Conservation (phyloP, 495 filamentous ascomycete species). For the Aspergillus ostianus region DNA sequence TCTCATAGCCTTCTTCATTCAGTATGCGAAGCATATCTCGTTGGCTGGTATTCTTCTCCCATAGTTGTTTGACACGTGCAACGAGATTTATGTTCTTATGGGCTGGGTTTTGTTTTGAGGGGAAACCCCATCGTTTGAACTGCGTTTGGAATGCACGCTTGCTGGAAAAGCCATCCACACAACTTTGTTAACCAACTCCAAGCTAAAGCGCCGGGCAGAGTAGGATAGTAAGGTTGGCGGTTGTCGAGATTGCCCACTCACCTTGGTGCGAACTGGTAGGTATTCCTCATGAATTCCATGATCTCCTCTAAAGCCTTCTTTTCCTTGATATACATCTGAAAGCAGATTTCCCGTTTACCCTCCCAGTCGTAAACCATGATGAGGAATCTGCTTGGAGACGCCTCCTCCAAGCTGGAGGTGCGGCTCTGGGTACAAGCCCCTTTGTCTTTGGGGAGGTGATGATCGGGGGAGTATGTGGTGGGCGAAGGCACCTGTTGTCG, state of each 20-base stretch:
- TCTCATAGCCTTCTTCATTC: constrained; percentile 66
- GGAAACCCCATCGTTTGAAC: constrained; percentile 77
- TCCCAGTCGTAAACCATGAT: constrained; percentile 77
- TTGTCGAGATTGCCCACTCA: constrained; percentile 26
- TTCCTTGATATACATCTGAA: constrained; percentile 71
- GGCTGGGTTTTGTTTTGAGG: constrained; percentile 65
- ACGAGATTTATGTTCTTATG: constrained; percentile 66
- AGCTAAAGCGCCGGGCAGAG: not conserved
- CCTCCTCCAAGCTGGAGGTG: constrained; percentile 25
- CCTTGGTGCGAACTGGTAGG: constrained; percentile 66
- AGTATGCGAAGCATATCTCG: constrained; percentile 71
- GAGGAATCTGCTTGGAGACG: constrained; percentile 8
- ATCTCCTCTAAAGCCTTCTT: constrained; percentile 67
- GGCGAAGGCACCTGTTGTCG: constrained; percentile 38
- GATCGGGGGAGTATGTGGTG: not conserved
- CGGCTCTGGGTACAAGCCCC: constrained; percentile 22
- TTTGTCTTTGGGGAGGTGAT: not conserved
- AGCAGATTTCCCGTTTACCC: constrained; percentile 64
- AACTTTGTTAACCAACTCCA: not conserved
- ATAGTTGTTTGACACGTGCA: constrained; percentile 68
- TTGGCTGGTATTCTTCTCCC: constrained; percentile 68
- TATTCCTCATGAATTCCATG: constrained; percentile 58
- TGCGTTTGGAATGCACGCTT: constrained; percentile 72
- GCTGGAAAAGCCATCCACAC: constrained; percentile 34
- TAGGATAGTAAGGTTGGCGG: not conserved